Percentiles rank a stretch among this genome's conserved stretches.
Conservation (phyloP, 2,329 filamentous ascomycete species). For the Ophiognomonia clavigignenti-juglandacearum region DNA sequence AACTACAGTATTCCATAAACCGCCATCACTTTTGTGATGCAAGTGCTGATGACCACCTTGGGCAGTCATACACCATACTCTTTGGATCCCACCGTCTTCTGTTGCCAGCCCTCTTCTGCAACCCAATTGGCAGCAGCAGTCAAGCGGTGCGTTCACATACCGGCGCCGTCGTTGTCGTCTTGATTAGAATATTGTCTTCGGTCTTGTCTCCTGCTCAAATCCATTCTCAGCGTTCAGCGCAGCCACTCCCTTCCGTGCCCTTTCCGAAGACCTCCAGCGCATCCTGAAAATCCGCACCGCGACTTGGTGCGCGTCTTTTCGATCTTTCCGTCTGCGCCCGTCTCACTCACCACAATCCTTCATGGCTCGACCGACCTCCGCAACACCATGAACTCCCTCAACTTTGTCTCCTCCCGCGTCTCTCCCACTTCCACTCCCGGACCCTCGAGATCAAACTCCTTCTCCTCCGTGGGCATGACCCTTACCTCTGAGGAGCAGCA, state of each 20-base stretch:
- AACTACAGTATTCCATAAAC: too few relatives aligned
- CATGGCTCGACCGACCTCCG: conserved; percentile 49
- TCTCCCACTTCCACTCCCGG: conserved; percentile 54
- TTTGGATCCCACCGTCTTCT: not conserved
- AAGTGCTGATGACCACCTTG: too few relatives aligned
- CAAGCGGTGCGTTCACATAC: too few relatives aligned
- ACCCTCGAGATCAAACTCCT: conserved; percentile 57
- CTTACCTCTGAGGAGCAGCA: conserved; percentile 35
- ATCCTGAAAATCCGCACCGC: too few relatives aligned
- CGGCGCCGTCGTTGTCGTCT: too few relatives aligned
- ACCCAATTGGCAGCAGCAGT: not conserved
- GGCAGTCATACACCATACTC: not conserved
- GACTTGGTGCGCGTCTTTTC: too few relatives aligned
- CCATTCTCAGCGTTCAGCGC: too few relatives aligned
- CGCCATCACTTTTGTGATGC: too few relatives aligned
- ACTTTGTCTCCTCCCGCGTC: conserved; percentile 84
- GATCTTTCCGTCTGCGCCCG: not conserved
- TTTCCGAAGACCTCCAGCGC: too few relatives aligned
- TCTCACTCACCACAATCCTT: conserved; percentile 19
- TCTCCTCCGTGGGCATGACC: conserved; percentile 47
- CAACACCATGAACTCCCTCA: conserved; percentile 90
- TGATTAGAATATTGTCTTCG: too few relatives aligned
- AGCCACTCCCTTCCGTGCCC: too few relatives aligned
- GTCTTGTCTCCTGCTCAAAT: too few relatives aligned
- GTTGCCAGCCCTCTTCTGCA: not conserved